phyloP scores from a whole-genome alignment of 2,329 filamentous ascomycete genomes.

The Exserohilum turcica region DNA sequence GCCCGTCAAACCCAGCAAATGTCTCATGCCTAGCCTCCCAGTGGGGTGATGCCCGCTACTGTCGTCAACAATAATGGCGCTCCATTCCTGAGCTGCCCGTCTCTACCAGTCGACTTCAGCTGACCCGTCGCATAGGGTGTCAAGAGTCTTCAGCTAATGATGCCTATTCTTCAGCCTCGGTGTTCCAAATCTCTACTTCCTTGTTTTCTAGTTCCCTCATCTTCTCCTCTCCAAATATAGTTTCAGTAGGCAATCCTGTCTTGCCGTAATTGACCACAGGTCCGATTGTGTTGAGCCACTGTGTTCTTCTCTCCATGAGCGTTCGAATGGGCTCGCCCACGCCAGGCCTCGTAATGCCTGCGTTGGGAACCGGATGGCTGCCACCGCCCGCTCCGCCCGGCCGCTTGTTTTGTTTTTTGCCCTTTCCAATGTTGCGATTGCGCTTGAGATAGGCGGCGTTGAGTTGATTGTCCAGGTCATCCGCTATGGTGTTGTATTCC shows the following conservation, averaged over 20 bases:
- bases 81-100: too few species aligned
- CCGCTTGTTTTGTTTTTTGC: slow-evolving; percentile 81
- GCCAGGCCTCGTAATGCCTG: slow-evolving; percentile 52
- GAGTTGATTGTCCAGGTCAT: slow-evolving; percentile 93
- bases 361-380: slow-evolving; percentile 58
- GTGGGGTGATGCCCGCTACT: not conserved
- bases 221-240: slow-evolving; percentile 73
- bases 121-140: not conserved
- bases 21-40: not conserved
- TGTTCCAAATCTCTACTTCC: slow-evolving; percentile 82
- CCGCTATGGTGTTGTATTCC: slow-evolving; percentile 94
- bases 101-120: not conserved
- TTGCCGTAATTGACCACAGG: slow-evolving; percentile 87
- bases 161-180: slow-evolving; percentile 67
- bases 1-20: not conserved
- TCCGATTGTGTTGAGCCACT: slow-evolving; percentile 91
- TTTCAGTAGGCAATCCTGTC: slow-evolving; percentile 74
- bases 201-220: slow-evolving; percentile 76
- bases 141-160: not conserved
- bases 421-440: slow-evolving; percentile 91
- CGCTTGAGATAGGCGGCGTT: slow-evolving; percentile 95
- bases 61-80: not conserved
- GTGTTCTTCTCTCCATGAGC: slow-evolving; percentile 85
- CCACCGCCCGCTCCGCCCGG: slow-evolving; percentile 76
- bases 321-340: slow-evolving; percentile 91